Evolutionary conservation across 805 yeast species (phyloP), one percentile per base, ranked within the genome.

Genomic region (Saturnispora gosingensis): DNA sequence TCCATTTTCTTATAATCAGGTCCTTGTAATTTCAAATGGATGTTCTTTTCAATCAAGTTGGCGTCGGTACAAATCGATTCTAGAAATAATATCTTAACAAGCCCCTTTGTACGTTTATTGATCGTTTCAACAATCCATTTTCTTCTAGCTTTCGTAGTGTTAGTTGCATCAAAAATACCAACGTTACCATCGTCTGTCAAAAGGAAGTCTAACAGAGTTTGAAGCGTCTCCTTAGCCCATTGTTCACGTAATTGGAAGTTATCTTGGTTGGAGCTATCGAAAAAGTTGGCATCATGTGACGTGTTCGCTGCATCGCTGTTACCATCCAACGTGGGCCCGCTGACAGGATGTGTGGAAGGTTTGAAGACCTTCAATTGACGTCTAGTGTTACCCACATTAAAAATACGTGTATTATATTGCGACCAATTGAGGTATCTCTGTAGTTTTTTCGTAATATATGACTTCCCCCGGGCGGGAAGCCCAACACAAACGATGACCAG

Each of bases 1-100:
- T 91, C 91, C 88, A 89, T 88, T 47, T 82, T 76, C 53, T 76
- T 76, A 69, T 91, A 91, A 68, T 91, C 98, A 0, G 98, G 99
- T 0, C 99, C 99, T 30, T 85, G 79, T 49, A 91, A 73, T 69
- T 91, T 91, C 58, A 93, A 76, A 47, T 87, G 73, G 46, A 91
- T 85, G 66, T 91, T 91, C 55, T 83, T 78, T 61, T 89, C 95
- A 43, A 91, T 82, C 46, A 91, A 79, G 5, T 74, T 73, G 13
- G 81, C 80, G 62, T 90, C 91, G 2, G 88, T 81, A 66, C 98
- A 91, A 11, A 89, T 79, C 57, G 95, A 85, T 63, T 91, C 99
- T 28, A 75, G 57, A 54, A 75, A 75, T 38, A 75, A 55, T 22
- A 75, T 67, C 47, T 73, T 71, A 25, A 69, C 64, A 3, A 62